phyloP scores from a whole-genome alignment of 768 basidiomycete species.

The Trametes villosa region DNA sequence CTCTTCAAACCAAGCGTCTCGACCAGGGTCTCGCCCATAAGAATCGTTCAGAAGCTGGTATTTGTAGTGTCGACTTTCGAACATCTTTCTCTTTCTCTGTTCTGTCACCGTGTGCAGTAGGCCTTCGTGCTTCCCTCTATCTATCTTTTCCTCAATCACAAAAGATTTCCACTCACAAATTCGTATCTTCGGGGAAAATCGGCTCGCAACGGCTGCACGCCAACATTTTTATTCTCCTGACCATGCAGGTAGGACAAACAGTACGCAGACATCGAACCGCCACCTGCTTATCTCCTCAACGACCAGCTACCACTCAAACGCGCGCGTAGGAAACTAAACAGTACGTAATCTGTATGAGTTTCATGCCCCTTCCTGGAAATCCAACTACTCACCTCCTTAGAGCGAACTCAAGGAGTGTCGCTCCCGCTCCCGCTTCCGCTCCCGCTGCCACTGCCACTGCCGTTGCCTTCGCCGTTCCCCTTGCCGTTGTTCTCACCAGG shows the following conservation, averaged over 20 bases:
- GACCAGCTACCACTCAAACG: too few species aligned
- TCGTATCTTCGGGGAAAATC: neutral
- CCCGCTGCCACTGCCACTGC: slow-evolving; percentile 13
- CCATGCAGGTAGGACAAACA: too few species aligned
- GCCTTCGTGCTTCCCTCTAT: slow-evolving; percentile 12
- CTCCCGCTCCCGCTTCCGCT: neutral
- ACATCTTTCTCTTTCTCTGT: neutral
- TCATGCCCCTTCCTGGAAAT: too few species aligned
- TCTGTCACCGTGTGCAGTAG: slow-evolving; percentile 13
- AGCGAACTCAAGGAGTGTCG: too few species aligned
- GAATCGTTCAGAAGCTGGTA: neutral
- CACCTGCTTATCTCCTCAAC: too few species aligned
- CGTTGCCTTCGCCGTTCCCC: slow-evolving; percentile 11
- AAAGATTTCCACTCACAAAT: neutral
- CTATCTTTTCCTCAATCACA: slow-evolving; percentile 6
- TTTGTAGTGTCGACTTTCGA: slow-evolving; percentile 8
- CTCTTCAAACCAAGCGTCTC: slow-evolving; percentile 2
- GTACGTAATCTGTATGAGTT: too few species aligned
- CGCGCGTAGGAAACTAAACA: too few species aligned
- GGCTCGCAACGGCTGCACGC: too few species aligned
- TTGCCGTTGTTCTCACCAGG: slow-evolving; percentile 18
- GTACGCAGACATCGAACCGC: too few species aligned
- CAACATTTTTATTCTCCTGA: too few species aligned
- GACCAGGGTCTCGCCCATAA: neutral
- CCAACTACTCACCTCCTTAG: too few species aligned